Percentiles rank a stretch among this genome's conserved stretches.
Evolutionary conservation across 2,329 filamentous ascomycete species (phyloP).

Genomic region (Aspergillus quadricinctus): DNA sequence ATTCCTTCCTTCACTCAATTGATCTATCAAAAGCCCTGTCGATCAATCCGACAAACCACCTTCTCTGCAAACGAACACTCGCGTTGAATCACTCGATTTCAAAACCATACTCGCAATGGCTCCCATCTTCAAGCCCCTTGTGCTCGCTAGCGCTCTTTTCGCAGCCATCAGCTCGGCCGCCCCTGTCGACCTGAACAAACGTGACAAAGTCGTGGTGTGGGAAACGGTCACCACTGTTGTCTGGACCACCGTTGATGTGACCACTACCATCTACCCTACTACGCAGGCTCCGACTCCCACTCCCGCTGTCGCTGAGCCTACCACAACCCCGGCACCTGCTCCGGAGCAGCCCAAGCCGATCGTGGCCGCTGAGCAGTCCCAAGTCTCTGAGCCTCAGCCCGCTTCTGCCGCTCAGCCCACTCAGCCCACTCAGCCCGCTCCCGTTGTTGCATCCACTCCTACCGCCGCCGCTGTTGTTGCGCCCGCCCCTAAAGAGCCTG

Average conservation of each 20-base stretch:
- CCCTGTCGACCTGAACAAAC: slow-evolving; percentile 29
- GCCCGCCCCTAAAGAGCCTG: background rate
- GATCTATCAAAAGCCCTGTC: background rate
- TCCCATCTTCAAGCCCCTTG: slow-evolving; percentile 34
- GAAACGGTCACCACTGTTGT: slow-evolving; percentile 47
- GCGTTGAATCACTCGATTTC: slow-evolving; percentile 4
- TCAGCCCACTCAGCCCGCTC: no score
- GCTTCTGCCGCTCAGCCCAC: slow-evolving; percentile 6
- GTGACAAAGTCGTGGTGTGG: slow-evolving; percentile 41
- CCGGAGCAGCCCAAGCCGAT: slow-evolving; percentile 5
- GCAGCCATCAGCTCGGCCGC: slow-evolving; percentile 28
- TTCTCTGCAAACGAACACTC: background rate
- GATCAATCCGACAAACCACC: background rate
- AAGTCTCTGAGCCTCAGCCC: slow-evolving; percentile 10
- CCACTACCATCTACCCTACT: slow-evolving; percentile 44
- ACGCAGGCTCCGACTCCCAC: slow-evolving; percentile 19
- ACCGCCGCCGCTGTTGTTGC: background rate
- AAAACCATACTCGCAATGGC: slow-evolving; percentile 27
- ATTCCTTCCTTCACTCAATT: slow-evolving; percentile 4
- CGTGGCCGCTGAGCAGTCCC: slow-evolving; percentile 10
- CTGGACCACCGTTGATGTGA: slow-evolving; percentile 47
- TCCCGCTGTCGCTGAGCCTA: slow-evolving; percentile 12
- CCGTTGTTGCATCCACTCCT: slow-evolving; percentile 3
- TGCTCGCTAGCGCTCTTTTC: slow-evolving; percentile 33
- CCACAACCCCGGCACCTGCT: slow-evolving; percentile 6